Base-by-base conservation (phyloP, 768 basidiomycete genomes). In the Lentinula sp. region DNA sequence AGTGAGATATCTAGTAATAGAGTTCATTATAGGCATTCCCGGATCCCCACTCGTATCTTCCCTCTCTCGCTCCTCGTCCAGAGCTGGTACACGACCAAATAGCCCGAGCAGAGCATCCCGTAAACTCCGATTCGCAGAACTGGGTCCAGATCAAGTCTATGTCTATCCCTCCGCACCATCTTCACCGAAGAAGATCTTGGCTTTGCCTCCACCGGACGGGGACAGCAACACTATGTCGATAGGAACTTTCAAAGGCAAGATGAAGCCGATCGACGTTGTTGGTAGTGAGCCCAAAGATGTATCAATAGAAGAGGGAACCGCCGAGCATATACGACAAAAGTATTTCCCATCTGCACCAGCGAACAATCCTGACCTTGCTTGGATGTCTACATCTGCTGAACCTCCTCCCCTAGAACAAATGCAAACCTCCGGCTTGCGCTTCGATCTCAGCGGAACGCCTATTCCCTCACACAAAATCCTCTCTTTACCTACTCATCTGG, bases 91-190 rank as follows among this genome's bases (percentile, higher is more conserved):
- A 50, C 40, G 45, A n/a, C 69, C 66, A 63, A 67, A 68, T 65
- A 61, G 76, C 73, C 28, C 70, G 73, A 63, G 78, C 74, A 5
- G 74, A 80, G 78, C 84, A 5, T 78, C 83, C 9, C 67, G 74
- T 77, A 84, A 74, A 64, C 72, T 93, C 34, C 85, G 91, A 16
- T 94, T 94, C 66, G 88, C 90, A 35, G 86, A 92, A 42, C 76
- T 91, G 15, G 83, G 80, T 1, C 84, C 89, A 0, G 73, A 81
- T n/a, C 88, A 93, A 67, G 84, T 93, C 2, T 80, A 91, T 70
- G 87, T 93, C 1, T 93, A 93, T 67, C 88, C 91, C 66, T 92
- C 91, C 13, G 86, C 84, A 1, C 91, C 90, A 4, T 76, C 87
- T 1, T 91, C 92, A 3, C 91, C 91, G 0, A 78, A 78, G n/a